Evolutionary conservation across 2,329 filamentous ascomycete species (phyloP).

Genomic region (Xylaria polymorpha): DNA sequence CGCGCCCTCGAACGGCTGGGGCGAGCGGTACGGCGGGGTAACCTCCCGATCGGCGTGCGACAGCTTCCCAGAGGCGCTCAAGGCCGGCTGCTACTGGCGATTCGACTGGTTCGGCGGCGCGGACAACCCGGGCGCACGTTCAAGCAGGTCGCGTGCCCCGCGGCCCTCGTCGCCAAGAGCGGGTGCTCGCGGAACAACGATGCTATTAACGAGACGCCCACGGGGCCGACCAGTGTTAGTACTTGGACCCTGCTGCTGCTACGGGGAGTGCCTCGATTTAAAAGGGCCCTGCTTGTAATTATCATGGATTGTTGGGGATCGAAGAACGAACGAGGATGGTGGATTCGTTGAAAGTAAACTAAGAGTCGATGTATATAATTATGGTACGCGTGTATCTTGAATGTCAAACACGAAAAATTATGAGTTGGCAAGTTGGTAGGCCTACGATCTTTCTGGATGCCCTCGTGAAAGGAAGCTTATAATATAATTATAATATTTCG

Average conservation of each 20-base stretch:
- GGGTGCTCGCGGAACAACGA: conserved; percentile 51
- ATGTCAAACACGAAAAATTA: background rate
- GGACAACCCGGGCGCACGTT: conserved; percentile 67
- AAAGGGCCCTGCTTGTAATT: background rate
- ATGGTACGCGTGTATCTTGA: conserved; percentile 2
- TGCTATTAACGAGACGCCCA: conserved; percentile 52
- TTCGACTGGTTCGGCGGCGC: conserved; percentile 72
- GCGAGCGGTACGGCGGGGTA: conserved; percentile 69
- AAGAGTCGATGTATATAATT: conserved; percentile 7
- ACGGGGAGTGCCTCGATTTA: conserved; percentile 15
- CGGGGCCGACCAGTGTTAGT: conserved; percentile 44
- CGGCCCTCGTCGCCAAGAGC: conserved; percentile 57
- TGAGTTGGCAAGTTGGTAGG: background rate
- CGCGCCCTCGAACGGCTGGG: conserved; percentile 63
- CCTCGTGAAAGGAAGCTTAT: background rate
- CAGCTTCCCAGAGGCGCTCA: conserved; percentile 63
- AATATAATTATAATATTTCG: background rate
- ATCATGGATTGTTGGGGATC: background rate
- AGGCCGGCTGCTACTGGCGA: conserved; percentile 70
- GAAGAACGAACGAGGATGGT: too few relatives aligned
- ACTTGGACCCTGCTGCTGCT: conserved; percentile 44
- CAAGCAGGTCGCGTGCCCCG: conserved; percentile 66
- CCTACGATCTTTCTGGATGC: background rate
- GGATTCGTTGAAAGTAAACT: background rate
- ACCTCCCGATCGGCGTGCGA: conserved; percentile 62